phyloP scores from a whole-genome alignment of 2,329 filamentous ascomycete genomes.

The Onygenales sp. region DNA sequence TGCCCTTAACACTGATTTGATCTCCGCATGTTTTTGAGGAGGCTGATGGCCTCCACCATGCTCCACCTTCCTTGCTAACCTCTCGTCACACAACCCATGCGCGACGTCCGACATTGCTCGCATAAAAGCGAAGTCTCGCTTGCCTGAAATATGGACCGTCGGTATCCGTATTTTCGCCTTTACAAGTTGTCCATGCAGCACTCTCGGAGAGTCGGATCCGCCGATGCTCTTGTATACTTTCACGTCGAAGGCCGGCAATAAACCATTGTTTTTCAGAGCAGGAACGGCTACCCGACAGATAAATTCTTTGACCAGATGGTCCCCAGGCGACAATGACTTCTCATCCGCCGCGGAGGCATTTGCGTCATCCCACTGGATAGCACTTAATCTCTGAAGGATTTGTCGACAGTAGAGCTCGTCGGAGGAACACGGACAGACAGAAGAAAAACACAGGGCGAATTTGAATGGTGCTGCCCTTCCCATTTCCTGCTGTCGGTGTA shows the following conservation, averaged over 20 bases:
- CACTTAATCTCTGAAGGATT: neutral
- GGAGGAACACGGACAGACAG: conserved; percentile 2
- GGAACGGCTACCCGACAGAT: neutral
- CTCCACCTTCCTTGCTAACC: neutral
- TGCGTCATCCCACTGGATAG: neutral
- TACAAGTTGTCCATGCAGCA: conserved; percentile 7
- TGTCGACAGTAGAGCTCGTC: neutral
- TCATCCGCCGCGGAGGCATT: neutral
- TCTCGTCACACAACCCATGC: conserved; percentile 6
- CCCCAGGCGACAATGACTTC: neutral
- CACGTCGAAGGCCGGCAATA: conserved; percentile 3
- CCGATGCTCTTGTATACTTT: conserved; percentile 1
- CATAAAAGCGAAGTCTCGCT: conserved; percentile 9
- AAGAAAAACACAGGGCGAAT: neutral
- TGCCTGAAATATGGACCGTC: conserved; percentile 12
- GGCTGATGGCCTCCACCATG: neutral
- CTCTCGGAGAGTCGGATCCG: conserved; percentile 3
- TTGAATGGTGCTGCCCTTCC: neutral
- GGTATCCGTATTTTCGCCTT: conserved; percentile 9
- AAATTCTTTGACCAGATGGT: conserved; percentile 2
- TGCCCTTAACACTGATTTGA: neutral
- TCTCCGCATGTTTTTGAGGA: neutral
- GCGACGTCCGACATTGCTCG: conserved; percentile 4
- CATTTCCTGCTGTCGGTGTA: neutral
- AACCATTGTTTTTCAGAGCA: neutral